Base-by-base conservation (phyloP, 2,329 filamentous ascomycete species). In the Aspergillus viridinutans region DNA sequence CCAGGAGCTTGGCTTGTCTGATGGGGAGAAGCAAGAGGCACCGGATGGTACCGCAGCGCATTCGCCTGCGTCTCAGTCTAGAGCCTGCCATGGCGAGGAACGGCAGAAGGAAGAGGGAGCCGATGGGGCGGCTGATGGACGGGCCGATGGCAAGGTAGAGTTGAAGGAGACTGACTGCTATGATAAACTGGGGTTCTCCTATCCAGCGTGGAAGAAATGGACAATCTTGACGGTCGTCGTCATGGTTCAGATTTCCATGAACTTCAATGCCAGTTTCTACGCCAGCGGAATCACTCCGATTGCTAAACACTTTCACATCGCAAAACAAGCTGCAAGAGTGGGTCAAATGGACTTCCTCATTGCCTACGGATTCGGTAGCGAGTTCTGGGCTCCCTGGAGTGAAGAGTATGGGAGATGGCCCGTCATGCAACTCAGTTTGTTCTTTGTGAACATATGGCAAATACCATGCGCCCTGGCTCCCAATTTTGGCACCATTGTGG, bases 341-440 rank as follows among this genome's bases (percentile, higher is more conserved):
- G 90, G 90, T 65, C 88, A 89, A 58, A 86, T 88, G 74, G 83
- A 91, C 59, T 94, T 92, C 74, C 75, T 95, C 32, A 81, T 94
- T 50, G 74, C 86, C 1, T 94, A 95, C 69, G 90, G 90, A 42
- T 92, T 94, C 69, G 90, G 90, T 20, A 94, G 90, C 70, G 90
- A 94, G 72, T 80, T 93, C 0, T 94, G 90, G 90, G 90, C 90
- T 0, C 90, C 90, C 0, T 94, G 90, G 89, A 89, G 85, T 23
- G 90, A 95, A 69, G 90, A 94, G 67, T 81, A 92, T 52, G 90
- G 90, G n/a, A 84, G 90, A 50, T 88, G 85, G 80, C 87, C 87
- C 2, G 83, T 93, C 57, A 81, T 92, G 57, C 89, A 92, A 79
- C 76, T 83, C 43, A 89, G 85, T 26, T 74, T 94, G 57, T 81